Conservation (phyloP, 75 land plant species). For the Cryptomeria japonica region DNA sequence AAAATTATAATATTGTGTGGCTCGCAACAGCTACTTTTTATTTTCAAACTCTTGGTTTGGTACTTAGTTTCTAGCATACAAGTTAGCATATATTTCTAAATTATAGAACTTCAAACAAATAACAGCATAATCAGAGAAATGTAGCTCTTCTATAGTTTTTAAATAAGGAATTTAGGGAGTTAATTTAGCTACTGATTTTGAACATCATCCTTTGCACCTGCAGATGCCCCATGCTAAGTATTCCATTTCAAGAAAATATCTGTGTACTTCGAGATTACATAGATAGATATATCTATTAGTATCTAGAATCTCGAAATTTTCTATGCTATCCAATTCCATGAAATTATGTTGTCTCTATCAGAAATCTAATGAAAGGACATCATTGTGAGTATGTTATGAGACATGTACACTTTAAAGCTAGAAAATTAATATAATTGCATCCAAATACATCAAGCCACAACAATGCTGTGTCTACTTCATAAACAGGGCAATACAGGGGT, state of each 20-base stretch:
- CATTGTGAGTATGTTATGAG: background rate
- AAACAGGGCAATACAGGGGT: background rate
- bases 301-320: too few species aligned
- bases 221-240: background rate
- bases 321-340: too few species aligned
- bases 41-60: background rate
- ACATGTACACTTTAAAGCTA: background rate
- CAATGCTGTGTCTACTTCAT: background rate
- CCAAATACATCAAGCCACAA: background rate
- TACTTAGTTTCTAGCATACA: background rate
- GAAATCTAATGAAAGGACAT: background rate
- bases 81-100: too few species aligned
- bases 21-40: too few species aligned
- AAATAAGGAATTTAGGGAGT: background rate
- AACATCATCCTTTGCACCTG: background rate
- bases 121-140: too few species aligned
- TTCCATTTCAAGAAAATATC: too few species aligned
- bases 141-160: background rate
- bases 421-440: background rate
- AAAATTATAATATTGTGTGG: too few species aligned
- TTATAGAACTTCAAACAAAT: too few species aligned
- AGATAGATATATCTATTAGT: too few species aligned
- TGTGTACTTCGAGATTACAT: too few species aligned
- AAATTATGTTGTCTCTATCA: too few species aligned
- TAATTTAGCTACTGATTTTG: too few species aligned